Evolutionary conservation across 2,329 filamentous ascomycete species (phyloP), one percentile per base, ranked within the genome.

Genomic region (Colletotrichum navitas): DNA sequence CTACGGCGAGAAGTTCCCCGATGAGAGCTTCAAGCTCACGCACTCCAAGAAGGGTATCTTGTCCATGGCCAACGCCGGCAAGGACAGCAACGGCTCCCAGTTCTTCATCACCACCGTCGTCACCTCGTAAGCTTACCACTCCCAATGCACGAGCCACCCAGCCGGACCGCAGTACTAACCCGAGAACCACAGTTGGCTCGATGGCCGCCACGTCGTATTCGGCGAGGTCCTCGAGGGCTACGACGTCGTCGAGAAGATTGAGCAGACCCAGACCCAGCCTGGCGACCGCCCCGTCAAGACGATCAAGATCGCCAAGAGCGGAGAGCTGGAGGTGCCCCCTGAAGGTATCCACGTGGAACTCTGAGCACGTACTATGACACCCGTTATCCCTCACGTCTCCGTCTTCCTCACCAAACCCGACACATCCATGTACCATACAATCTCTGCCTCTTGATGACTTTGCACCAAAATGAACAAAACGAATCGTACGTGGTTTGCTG

Each of bases 11-110:
- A 93, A 93, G 85, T 96, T 96, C 85, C 84, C 89, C 75, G 93
- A 97, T 79, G 93, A 97, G 91, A 96, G 95, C 92, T 96, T 97
- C 89, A 95, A 96, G 91, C 88, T 95, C 80, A 95, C 94, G 89
- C 94, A 97, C 90, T 89, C 88, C 86, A 94, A 94, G 89, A 92
- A 91, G 83, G 93, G 93, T 78, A 85, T 94, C 63, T 86, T 96
- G 75, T 94, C 92, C 83, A 96, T 94, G 93, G 93, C 92, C 83
- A 95, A 95, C 84, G 89, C 92, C 73, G 93, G 93, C 82, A 89
- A 90, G 82, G 93, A 96, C 83, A 96, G 93, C 86, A 95, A 95
- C 81, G 93, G 93, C 80, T 94, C 92, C 71, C 93, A 96, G 81
- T 96, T 96, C 87, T 96, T 96, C 88, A 95, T 96, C 82, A 96